Evolutionary conservation across 305 asterid genomes (phyloP).

Genomic region (Ilex paraguariensis): DNA sequence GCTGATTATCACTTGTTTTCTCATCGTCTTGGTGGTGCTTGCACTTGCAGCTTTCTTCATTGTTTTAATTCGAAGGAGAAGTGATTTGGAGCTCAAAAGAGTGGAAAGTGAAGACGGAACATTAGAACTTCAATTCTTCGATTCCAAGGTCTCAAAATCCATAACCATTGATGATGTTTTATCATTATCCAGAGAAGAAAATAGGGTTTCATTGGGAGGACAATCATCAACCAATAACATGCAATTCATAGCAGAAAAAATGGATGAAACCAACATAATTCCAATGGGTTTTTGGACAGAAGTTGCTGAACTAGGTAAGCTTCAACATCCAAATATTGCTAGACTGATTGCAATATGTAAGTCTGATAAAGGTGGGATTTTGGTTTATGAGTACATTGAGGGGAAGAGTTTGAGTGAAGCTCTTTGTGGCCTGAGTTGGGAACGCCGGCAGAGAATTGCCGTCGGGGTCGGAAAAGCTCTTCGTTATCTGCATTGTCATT

Average conservation of each 20-base stretch:
- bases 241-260: constrained; percentile 31
- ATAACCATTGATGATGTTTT: constrained; percentile 45
- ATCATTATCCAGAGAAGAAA: constrained; percentile 40
- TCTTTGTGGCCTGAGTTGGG: constrained; percentile 41
- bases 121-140: constrained; percentile 54
- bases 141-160: constrained; percentile 28
- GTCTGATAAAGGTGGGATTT: constrained; percentile 47
- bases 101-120: constrained; percentile 51
- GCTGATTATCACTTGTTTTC: constrained; percentile 45
- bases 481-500: constrained; percentile 41
- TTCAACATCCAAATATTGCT: constrained; percentile 60
- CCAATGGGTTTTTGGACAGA: constrained; percentile 24
- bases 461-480: constrained; percentile 59
- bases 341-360: constrained; percentile 54
- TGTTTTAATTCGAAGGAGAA: constrained; percentile 21
- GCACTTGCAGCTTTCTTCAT: constrained; percentile 16
- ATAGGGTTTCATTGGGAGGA: constrained; percentile 39
- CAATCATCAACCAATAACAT: constrained; percentile 19
- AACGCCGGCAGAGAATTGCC: constrained; percentile 50
- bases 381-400: constrained; percentile 56
- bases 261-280: constrained; percentile 21
- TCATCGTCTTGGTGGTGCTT: constrained; percentile 27
- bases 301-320: constrained; percentile 29
- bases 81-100: constrained; percentile 19
- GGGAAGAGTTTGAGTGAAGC: constrained; percentile 54